Percentiles rank a stretch among this genome's conserved stretches.
These are phyloP conservation scores for Zasmidium cellare DNA, from an alignment of 2,329 filamentous ascomycete genomes.

Conservation along the genomic window DNA sequence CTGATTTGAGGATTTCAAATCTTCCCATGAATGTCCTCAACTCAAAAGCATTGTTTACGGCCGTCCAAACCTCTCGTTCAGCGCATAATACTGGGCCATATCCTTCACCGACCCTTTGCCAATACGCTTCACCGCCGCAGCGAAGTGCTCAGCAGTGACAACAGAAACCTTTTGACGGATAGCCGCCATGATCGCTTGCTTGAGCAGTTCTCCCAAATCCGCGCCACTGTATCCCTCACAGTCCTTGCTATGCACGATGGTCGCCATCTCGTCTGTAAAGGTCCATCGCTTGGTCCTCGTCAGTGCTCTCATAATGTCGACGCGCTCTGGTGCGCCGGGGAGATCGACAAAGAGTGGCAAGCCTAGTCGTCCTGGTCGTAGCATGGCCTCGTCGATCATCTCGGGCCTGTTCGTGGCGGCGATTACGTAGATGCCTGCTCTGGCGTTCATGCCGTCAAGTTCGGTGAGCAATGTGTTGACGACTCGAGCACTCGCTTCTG, in stretches of 20 bases:
- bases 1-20: no score
- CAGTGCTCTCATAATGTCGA: constrained; percentile 77
- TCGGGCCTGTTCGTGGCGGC: constrained; percentile 94
- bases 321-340: constrained; percentile 74
- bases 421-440: constrained; percentile 88
- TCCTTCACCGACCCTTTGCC: constrained; percentile 55
- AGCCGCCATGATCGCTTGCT: constrained; percentile 60
- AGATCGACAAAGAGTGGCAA: constrained; percentile 88
- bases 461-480: constrained; percentile 96
- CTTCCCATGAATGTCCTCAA: no score
- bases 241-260: constrained; percentile 64
- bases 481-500: constrained; percentile 81
- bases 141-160: constrained; percentile 52
- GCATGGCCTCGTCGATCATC: constrained; percentile 94
- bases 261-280: constrained; percentile 50
- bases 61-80: constrained; percentile 43
- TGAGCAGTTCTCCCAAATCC: constrained; percentile 60
- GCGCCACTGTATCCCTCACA: constrained; percentile 78
- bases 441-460: constrained; percentile 74
- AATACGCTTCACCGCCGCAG: constrained; percentile 42
- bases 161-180: constrained; percentile 52
- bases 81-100: constrained; percentile 56
- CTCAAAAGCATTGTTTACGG: no score
- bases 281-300: constrained; percentile 54
- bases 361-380: constrained; percentile 85